Conservation (phyloP, 2,329 filamentous ascomycete species). For the Verticillium alfalfae region DNA sequence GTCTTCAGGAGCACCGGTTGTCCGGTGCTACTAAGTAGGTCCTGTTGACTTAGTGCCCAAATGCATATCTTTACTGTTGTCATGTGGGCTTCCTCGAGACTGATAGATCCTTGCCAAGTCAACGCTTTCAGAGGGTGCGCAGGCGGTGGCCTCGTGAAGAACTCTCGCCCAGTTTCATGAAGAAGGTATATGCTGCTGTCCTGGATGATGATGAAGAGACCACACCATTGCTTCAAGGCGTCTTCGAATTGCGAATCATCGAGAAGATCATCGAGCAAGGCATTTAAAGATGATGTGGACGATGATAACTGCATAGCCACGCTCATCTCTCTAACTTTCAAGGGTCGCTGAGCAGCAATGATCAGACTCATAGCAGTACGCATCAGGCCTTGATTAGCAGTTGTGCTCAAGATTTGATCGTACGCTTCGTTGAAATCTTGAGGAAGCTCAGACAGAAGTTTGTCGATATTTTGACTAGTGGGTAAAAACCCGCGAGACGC, state of each 20-base stretch:
- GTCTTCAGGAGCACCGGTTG: too few species aligned
- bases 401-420: background rate
- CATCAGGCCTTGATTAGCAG: background rate
- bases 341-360: background rate
- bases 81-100: background rate
- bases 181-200: background rate
- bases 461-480: background rate
- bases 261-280: background rate
- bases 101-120: background rate
- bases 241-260: background rate
- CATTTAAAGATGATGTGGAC: background rate
- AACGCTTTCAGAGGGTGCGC: background rate
- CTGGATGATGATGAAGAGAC: background rate
- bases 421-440: background rate
- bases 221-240: background rate
- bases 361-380: background rate
- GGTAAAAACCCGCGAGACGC: background rate
- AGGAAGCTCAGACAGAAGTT: background rate
- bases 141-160: background rate
- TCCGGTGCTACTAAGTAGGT: background rate
- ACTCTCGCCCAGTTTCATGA: background rate
- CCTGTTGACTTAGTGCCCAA: background rate
- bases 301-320: background rate
- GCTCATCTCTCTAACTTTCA: background rate
- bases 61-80: background rate